Conservation (phyloP, 805 yeast species). For the Starmerella powellii region DNA sequence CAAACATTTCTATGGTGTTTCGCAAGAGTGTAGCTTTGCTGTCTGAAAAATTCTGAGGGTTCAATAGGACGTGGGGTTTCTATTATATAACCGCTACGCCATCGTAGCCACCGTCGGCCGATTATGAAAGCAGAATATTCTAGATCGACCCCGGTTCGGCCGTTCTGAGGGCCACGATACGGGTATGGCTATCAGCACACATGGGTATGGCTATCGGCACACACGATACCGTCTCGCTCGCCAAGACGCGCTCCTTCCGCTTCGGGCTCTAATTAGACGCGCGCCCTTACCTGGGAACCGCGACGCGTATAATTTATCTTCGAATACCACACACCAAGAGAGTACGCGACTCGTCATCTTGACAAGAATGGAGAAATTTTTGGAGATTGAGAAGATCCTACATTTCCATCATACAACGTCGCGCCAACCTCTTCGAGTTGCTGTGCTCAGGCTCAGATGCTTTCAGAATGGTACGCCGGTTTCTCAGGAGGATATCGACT, state of each 20-base stretch:
- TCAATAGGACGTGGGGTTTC: slow-evolving; percentile 2
- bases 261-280: background rate
- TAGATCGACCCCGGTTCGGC: slow-evolving; percentile 1
- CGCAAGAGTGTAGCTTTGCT: background rate
- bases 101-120: slow-evolving; percentile 2
- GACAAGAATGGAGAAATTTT: slow-evolving; percentile 16
- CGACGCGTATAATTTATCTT: too few relatives aligned
- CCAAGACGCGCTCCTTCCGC: background rate
- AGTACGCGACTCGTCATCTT: background rate
- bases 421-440: slow-evolving; percentile 20
- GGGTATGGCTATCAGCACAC: too few relatives aligned
- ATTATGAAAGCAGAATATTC: slow-evolving; percentile 13
- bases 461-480: slow-evolving; percentile 19
- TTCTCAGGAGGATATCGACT: slow-evolving; percentile 17
- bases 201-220: too few relatives aligned
- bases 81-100: slow-evolving; percentile 15
- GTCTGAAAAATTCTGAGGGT: slow-evolving; percentile 9
- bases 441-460: slow-evolving; percentile 18
- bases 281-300: too few relatives aligned
- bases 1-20: slow-evolving; percentile 26
- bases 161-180: too few relatives aligned
- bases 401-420: slow-evolving; percentile 21
- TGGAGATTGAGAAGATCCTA: slow-evolving; percentile 22
- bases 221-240: background rate
- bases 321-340: background rate